Conservation (phyloP, 495 filamentous ascomycete species). For the Penicillium chermesinum region DNA sequence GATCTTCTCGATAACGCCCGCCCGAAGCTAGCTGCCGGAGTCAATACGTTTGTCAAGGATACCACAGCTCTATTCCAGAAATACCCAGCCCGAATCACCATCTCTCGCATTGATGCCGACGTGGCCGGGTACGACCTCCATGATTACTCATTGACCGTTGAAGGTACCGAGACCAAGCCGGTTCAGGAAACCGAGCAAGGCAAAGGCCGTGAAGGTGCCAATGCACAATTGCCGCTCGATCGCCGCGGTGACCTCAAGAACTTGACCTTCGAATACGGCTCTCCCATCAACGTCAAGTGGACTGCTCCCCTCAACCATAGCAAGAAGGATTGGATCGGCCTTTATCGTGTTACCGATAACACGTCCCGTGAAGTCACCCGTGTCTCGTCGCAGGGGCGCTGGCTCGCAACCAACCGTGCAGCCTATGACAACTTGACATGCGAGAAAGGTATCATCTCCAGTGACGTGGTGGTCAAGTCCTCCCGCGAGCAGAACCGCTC, state of each 20-base stretch:
- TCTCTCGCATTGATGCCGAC: conserved; percentile 76
- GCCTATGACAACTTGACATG: conserved; percentile 70
- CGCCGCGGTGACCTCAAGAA: conserved; percentile 60
- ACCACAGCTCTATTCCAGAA: conserved; percentile 83
- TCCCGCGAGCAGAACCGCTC: conserved; percentile 43
- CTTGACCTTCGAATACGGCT: conserved; percentile 79
- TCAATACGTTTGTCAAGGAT: conserved; percentile 81
- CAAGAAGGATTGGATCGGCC: conserved; percentile 90
- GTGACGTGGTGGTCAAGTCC: conserved; percentile 50
- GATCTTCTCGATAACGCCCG: conserved; percentile 85
- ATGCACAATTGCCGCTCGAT: conserved; percentile 45
- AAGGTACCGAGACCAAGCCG: conserved; percentile 54
- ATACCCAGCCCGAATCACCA: conserved; percentile 82
- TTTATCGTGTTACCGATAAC: conserved; percentile 94
- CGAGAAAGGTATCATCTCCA: conserved; percentile 73
- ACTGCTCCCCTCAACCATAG: conserved; percentile 85
- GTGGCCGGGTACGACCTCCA: conserved; percentile 77
- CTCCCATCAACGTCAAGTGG: conserved; percentile 88
- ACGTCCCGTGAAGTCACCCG: conserved; percentile 75
- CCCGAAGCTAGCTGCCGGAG: conserved; percentile 79
- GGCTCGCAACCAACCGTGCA: conserved; percentile 75
- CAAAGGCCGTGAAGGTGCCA: conserved; percentile 47
- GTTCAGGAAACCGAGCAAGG: conserved; percentile 44
- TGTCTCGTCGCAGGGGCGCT: conserved; percentile 81
- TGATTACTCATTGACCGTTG: conserved; percentile 73